Conservation (phyloP, 176 grass and related monocot genomes). For the Guadua angustifolia region DNA sequence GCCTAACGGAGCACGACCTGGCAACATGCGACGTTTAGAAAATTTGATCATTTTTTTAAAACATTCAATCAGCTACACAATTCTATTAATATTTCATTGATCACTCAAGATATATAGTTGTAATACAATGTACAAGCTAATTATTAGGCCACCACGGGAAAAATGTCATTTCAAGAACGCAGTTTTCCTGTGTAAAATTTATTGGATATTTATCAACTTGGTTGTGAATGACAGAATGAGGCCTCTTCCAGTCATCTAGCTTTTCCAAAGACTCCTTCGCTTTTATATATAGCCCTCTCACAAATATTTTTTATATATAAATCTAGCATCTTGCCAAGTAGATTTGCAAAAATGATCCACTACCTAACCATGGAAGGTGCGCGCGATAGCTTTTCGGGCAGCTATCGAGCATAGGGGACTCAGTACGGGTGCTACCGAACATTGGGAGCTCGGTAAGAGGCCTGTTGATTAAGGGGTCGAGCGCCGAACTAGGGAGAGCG, state of each 20-base stretch:
- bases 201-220: slow-evolving; percentile 11
- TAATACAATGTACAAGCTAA: not conserved
- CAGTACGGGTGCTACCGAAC: too few species aligned
- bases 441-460: too few species aligned
- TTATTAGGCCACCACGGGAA: not conserved
- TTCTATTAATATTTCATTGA: not conserved
- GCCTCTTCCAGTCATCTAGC: not conserved
- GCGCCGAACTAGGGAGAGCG: too few species aligned
- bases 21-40: not conserved
- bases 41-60: not conserved
- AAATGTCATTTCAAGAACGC: not conserved
- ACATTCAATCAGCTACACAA: not conserved
- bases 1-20: not conserved
- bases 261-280: not conserved
- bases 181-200: not conserved
- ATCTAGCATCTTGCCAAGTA: too few species aligned
- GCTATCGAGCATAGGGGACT: too few species aligned
- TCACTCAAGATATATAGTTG: not conserved
- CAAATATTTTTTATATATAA: too few species aligned
- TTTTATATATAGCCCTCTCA: too few species aligned
- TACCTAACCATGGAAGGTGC: too few species aligned
- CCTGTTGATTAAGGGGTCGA: too few species aligned
- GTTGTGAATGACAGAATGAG: not conserved
- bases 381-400: too few species aligned
- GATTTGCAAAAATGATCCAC: too few species aligned